These are phyloP conservation scores for Rhodotorula kratochvilovae DNA, from an alignment of 768 basidiomycete species.

Conservation along the genomic window DNA sequence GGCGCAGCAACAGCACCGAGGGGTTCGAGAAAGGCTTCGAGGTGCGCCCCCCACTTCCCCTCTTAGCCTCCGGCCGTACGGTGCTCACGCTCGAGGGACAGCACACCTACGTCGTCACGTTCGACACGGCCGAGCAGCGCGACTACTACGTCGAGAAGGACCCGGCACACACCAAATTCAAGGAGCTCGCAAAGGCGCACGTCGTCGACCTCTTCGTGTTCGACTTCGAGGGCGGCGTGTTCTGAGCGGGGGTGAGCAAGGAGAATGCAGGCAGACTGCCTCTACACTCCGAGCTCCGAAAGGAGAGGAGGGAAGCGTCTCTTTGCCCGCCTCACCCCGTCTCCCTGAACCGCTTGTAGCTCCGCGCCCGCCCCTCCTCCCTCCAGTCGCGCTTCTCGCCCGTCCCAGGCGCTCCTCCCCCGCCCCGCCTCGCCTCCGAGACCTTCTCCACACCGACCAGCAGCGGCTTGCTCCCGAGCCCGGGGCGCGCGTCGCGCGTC, in stretches of 20 bases:
- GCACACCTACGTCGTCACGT: constrained; percentile 27
- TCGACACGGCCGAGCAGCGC: constrained; percentile 36
- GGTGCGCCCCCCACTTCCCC: constrained; percentile 32
- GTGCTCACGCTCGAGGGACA: neutral
- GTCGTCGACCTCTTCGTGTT: constrained; percentile 27
- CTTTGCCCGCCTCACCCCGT: neutral
- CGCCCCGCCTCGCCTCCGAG: neutral
- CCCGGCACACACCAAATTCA: constrained; percentile 44
- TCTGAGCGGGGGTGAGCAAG: neutral
- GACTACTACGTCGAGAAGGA: constrained; percentile 44
- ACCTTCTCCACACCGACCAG: constrained; percentile 24
- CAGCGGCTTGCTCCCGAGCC: constrained; percentile 22
- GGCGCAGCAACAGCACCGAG: constrained; percentile 43
- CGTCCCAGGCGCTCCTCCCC: neutral
- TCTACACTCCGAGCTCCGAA: neutral
- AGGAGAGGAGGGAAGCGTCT: neutral
- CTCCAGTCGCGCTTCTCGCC: constrained; percentile 31
- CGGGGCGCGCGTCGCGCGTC: constrained; percentile 10
- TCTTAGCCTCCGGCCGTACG: too few relatives aligned
- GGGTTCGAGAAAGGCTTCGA: constrained; percentile 42
- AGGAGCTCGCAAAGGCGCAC: constrained; percentile 20
- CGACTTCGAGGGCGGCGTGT: constrained; percentile 20
- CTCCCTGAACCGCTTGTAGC: constrained; percentile 31
- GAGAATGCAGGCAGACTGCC: too few relatives aligned
- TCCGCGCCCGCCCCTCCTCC: constrained; percentile 28